These are phyloP conservation scores for Myxozyma monticola DNA, from an alignment of 805 yeast species.

Conservation along the genomic window DNA sequence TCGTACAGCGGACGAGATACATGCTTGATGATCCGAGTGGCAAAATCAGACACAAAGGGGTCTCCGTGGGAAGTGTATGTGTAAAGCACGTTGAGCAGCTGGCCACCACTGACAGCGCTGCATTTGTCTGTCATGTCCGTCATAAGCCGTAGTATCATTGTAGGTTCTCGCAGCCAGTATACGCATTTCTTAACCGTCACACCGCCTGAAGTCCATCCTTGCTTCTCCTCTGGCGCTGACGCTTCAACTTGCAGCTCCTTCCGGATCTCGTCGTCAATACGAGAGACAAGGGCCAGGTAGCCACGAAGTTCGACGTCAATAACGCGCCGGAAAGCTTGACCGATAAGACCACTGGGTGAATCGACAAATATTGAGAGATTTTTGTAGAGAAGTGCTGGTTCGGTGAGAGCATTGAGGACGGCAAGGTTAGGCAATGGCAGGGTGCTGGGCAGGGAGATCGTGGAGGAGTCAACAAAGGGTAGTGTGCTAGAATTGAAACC, in stretches of 20 bases:
- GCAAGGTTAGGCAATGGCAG: slow-evolving; percentile 60
- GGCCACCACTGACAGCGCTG: slow-evolving; percentile 46
- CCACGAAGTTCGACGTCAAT: slow-evolving; percentile 46
- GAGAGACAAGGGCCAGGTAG: slow-evolving; percentile 49
- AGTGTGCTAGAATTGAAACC: slow-evolving; percentile 35
- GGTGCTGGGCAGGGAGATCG: slow-evolving; percentile 48
- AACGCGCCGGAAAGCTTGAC: slow-evolving; percentile 59
- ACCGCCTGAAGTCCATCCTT: slow-evolving; percentile 24
- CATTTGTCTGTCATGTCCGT: slow-evolving; percentile 45
- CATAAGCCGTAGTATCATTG: slow-evolving; percentile 59
- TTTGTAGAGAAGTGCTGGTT: slow-evolving; percentile 69
- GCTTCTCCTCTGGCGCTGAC: slow-evolving; percentile 27
- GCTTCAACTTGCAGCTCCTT: slow-evolving; percentile 38
- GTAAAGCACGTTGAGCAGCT: slow-evolving; percentile 55
- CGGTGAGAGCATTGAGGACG: slow-evolving; percentile 57
- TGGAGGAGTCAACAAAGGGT: slow-evolving; percentile 9
- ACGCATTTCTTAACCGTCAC: slow-evolving; percentile 43
- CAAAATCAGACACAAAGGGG: slow-evolving; percentile 45
- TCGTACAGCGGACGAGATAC: slow-evolving; percentile 61
- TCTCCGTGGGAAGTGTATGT: slow-evolving; percentile 66
- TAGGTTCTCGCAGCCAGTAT: slow-evolving; percentile 50
- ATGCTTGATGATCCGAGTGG: slow-evolving; percentile 48
- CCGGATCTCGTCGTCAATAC: slow-evolving; percentile 44
- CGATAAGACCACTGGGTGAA: slow-evolving; percentile 52
- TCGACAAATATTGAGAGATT: slow-evolving; percentile 43